Evolutionary conservation across 441 rosid species (phyloP).

Genomic region (Euphorbia schlechtendalii): DNA sequence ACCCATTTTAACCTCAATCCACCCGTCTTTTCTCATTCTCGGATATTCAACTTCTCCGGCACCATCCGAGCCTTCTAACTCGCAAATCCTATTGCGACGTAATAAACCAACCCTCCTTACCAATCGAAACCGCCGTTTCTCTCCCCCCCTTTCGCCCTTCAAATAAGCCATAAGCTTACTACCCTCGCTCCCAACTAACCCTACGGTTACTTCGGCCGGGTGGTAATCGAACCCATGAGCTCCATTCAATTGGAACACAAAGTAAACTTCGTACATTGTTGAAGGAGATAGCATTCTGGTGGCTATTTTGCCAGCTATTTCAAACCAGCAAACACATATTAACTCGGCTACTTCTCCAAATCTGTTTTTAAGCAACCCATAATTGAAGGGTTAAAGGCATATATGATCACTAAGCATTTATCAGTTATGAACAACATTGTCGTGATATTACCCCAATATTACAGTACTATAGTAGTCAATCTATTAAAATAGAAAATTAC

Average conservation of each 20-base stretch:
- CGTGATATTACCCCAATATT: neutral
- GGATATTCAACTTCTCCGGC: slow-evolving; percentile 10
- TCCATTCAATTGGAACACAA: neutral
- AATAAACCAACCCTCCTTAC: slow-evolving; percentile 1
- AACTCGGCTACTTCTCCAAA: slow-evolving; percentile 60
- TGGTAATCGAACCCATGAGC: slow-evolving; percentile 33
- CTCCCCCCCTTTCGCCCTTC: slow-evolving; percentile 6
- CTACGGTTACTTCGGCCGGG: slow-evolving; percentile 34
- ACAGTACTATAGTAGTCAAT: too few relatives aligned
- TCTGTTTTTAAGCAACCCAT: slow-evolving; percentile 19
- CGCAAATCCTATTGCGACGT: neutral
- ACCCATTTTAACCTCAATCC: slow-evolving; percentile 48
- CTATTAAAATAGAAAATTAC: neutral
- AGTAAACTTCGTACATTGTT: slow-evolving; percentile 37
- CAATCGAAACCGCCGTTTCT: neutral
- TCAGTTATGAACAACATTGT: neutral
- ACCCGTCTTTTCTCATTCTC: slow-evolving; percentile 32
- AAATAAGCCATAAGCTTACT: slow-evolving; percentile 16
- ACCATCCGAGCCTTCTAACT: slow-evolving; percentile 1
- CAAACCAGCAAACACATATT: slow-evolving; percentile 46
- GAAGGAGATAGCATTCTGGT: slow-evolving; percentile 32
- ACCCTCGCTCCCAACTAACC: slow-evolving; percentile 35
- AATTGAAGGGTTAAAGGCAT: neutral
- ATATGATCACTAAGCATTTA: neutral
- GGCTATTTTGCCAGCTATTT: slow-evolving; percentile 42